Evolutionary conservation across 768 basidiomycete species (phyloP).

Genomic region (Rhizopogon rudus): DNA sequence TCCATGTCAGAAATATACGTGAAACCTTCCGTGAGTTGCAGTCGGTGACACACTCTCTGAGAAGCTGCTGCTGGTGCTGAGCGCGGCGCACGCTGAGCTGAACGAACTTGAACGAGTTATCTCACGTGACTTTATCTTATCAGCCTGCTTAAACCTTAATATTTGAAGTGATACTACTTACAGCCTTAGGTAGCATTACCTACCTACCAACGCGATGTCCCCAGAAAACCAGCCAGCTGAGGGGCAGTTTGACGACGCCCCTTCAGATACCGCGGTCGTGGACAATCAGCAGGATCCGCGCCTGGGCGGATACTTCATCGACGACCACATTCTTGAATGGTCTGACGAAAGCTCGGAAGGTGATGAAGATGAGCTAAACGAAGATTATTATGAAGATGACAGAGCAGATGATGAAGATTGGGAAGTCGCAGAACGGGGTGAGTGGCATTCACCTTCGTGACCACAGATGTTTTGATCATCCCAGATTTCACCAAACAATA

Average conservation of each 20-base stretch:
- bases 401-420: slow-evolving; percentile 85
- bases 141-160: background rate
- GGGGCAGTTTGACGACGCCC: slow-evolving; percentile 63
- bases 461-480: background rate
- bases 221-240: slow-evolving; percentile 16
- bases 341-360: slow-evolving; percentile 23
- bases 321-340: slow-evolving; percentile 30
- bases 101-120: too few relatives aligned
- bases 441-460: slow-evolving; percentile 11
- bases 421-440: slow-evolving; percentile 83
- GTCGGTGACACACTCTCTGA: background rate
- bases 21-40: background rate
- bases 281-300: slow-evolving; percentile 14
- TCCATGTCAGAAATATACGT: slow-evolving; percentile 12
- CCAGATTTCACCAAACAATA: slow-evolving; percentile 98
- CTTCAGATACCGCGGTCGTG: slow-evolving; percentile 12
- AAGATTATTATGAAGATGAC: slow-evolving; percentile 49
- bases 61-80: too few relatives aligned
- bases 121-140: background rate
- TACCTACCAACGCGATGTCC: slow-evolving; percentile 11
- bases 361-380: slow-evolving; percentile 29
- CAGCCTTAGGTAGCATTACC: background rate
- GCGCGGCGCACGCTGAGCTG: too few relatives aligned
- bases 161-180: background rate
- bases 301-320: slow-evolving; percentile 39